Evolutionary conservation across 768 basidiomycete species (phyloP).

Genomic region (Termitomyces sp.): DNA sequence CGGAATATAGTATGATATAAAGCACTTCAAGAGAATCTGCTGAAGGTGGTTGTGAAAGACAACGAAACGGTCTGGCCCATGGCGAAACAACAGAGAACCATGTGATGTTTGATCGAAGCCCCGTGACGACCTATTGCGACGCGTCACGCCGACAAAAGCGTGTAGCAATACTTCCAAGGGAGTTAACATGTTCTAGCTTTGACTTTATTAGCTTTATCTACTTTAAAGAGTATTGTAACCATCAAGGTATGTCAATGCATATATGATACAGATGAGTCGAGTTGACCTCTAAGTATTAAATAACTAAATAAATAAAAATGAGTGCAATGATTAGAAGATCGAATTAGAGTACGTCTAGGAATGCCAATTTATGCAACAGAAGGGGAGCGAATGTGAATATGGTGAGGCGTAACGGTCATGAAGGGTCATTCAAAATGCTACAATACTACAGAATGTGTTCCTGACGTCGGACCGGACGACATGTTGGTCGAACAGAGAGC

Average conservation of each 20-base stretch:
- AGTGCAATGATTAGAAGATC: background rate
- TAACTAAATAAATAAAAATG: background rate
- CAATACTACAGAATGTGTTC: background rate
- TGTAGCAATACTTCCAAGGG: background rate
- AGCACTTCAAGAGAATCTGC: background rate
- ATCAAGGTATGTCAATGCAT: background rate
- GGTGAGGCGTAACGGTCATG: background rate
- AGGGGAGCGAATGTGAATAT: background rate
- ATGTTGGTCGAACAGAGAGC: background rate
- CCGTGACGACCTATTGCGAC: background rate
- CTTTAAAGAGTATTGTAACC: background rate
- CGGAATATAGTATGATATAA: background rate
- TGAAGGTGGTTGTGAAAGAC: constrained; percentile 1
- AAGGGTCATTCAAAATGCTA: background rate
- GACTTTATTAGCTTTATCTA: background rate
- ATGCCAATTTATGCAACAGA: background rate
- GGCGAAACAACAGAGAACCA: constrained; percentile 3
- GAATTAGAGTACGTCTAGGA: background rate
- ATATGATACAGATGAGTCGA: background rate
- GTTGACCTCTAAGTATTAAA: background rate
- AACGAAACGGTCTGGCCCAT: background rate
- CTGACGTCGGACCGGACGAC: background rate
- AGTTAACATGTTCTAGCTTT: background rate
- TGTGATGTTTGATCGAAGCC: constrained; percentile 6
- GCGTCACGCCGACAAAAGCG: background rate